phyloP scores from a whole-genome alignment of 179 eudicot species.

The Carnegiea gigantea region DNA sequence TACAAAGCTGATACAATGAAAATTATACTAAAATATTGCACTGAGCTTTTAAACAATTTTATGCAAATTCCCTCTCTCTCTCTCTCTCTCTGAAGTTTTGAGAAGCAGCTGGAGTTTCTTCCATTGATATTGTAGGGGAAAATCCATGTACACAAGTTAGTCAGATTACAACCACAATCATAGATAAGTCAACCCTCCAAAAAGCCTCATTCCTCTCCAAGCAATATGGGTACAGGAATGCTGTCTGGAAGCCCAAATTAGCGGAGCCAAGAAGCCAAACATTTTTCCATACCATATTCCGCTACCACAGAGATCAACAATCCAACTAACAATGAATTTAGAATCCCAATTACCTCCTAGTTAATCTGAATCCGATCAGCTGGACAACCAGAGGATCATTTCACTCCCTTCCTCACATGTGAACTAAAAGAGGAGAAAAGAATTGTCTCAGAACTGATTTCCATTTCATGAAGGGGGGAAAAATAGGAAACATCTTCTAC shows the following conservation, averaged over 20 bases:
- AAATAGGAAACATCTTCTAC: no score
- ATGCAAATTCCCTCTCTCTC: background rate
- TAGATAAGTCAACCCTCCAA: background rate
- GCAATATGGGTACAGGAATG: background rate
- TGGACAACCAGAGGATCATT: background rate
- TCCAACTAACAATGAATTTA: background rate
- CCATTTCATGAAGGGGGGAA: no score
- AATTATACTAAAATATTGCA: background rate
- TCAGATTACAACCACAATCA: background rate
- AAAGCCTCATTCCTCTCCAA: background rate
- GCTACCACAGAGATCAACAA: background rate
- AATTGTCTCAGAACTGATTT: no score
- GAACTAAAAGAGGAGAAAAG: background rate
- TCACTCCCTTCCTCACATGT: background rate
- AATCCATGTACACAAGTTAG: background rate
- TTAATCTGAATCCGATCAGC: background rate
- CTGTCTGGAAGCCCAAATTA: background rate
- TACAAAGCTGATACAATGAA: background rate
- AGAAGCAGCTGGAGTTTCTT: background rate
- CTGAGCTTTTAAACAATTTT: background rate
- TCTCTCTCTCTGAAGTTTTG: background rate
- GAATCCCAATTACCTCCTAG: no score
- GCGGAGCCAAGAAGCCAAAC: background rate
- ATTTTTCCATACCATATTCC: background rate
- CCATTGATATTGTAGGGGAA: background rate